Conservation (phyloP, 441 rosid species). For the Erysimum cheiri region DNA sequence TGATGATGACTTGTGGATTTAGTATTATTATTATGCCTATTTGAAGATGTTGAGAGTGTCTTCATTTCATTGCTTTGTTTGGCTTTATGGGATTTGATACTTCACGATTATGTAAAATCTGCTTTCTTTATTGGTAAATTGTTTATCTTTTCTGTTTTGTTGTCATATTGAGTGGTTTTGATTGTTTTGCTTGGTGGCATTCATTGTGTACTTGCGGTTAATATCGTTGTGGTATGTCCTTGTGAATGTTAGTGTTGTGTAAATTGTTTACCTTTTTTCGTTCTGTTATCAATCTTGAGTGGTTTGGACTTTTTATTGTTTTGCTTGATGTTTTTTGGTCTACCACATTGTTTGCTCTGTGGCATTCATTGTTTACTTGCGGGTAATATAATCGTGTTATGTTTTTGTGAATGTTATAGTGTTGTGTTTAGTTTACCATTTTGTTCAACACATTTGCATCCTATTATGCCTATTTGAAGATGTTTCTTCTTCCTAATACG, state of each 20-base stretch:
- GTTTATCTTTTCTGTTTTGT: neutral
- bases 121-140: neutral
- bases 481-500: constrained; percentile 25
- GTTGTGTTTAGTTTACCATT: too few relatives aligned
- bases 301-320: too few relatives aligned
- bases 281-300: too few relatives aligned
- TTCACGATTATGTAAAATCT: neutral
- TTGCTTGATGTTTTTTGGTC: too few relatives aligned
- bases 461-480: constrained; percentile 32
- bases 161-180: neutral
- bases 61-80: neutral
- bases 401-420: too few relatives aligned
- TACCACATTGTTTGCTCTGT: too few relatives aligned
- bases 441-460: neutral
- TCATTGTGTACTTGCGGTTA: neutral
- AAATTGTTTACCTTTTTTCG: too few relatives aligned
- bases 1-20: constrained; percentile 36
- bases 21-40: constrained; percentile 31
- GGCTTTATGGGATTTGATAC: constrained; percentile 4
- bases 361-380: too few relatives aligned
- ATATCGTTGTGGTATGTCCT: neutral
- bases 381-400: too few relatives aligned
- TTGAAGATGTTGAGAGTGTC: too few relatives aligned
- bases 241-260: too few relatives aligned
- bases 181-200: neutral